Base-by-base conservation (phyloP, 805 yeast species). In the Zygosaccharomyces rouxii region DNA sequence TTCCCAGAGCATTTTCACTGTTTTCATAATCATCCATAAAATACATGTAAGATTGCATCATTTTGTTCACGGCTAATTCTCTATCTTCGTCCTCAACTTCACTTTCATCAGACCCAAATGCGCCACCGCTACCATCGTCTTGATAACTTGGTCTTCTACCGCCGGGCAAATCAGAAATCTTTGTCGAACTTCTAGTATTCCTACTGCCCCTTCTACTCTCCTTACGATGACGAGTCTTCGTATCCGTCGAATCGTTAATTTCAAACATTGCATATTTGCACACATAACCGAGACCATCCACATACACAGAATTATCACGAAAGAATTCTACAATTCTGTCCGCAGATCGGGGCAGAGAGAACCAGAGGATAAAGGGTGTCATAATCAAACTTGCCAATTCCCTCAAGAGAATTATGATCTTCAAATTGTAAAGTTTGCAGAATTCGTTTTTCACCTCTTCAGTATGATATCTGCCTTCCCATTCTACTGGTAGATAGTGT, bases 181-280 rank as follows among this genome's bases (percentile, higher is more conserved):
- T 44, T 39, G 46, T 38, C 11, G 47, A 43, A 39, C 40, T 40
- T 52, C 54, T 45, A 25, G 46, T 46, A 41, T 41, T 38, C 31
- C 40, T 51, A 46, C 54, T 52, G 41, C 49, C 50, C 29, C 53
- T 50, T 56, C 66, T 50, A 56, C 64, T 55, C 54, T 67, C 51
- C 21, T 46, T 55, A 29, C 28, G 44, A 7, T 13, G 21, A 29
- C 5, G 35, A 23, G 14, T 5, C 11, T 54, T 48, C 3, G 42
- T 16, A 4, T 47, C 53, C 2, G 41, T 47, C 23, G 53, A 48
- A 75, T 69, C 75, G 53, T 71, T 71, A 51, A 51, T 42, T 55
- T 88, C 84, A 68, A 94, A 94, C 83, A 88, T 87, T 2, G 98
- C 98, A 74, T 84, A 89, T 26, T 88, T 83, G 62, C 98, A 92